These are phyloP conservation scores for Plasmodium adleri DNA, from an alignment of 169 alveolate species.

Conservation along the genomic window DNA sequence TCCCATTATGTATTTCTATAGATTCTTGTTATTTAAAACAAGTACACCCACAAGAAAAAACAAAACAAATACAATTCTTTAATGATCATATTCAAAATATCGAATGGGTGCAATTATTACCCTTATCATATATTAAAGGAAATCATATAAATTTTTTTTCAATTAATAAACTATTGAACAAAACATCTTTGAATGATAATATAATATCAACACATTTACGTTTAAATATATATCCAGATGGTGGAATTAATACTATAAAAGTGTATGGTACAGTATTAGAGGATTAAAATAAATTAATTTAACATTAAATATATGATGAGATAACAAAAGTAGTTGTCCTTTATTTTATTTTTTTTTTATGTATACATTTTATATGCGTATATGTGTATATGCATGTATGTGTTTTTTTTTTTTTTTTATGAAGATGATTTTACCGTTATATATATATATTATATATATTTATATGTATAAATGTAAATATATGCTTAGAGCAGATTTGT, in stretches of 20 bases:
- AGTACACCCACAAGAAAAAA: constrained; percentile 58
- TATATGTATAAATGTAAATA: neutral
- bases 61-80: constrained; percentile 58
- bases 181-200: neutral
- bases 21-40: constrained; percentile 63
- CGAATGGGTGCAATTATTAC: constrained; percentile 64
- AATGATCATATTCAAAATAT: constrained; percentile 60
- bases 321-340: too few relatives aligned
- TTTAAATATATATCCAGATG: constrained; percentile 74
- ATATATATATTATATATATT: too few relatives aligned
- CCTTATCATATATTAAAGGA: constrained; percentile 74
- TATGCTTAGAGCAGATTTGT: neutral
- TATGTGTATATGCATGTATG: too few relatives aligned
- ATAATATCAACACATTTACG: constrained; percentile 63
- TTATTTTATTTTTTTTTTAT: too few relatives aligned
- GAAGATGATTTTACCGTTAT: too few relatives aligned
- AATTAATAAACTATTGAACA: neutral
- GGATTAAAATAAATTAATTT: neutral
- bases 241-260: constrained; percentile 76
- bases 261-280: constrained; percentile 60
- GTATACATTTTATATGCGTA: too few relatives aligned
- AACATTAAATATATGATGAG: too few relatives aligned
- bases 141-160: constrained; percentile 73
- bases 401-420: too few relatives aligned
- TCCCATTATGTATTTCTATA: constrained; percentile 69